phyloP scores from a whole-genome alignment of 116 monocot genomes.

The Trichopus zeylanicus region DNA sequence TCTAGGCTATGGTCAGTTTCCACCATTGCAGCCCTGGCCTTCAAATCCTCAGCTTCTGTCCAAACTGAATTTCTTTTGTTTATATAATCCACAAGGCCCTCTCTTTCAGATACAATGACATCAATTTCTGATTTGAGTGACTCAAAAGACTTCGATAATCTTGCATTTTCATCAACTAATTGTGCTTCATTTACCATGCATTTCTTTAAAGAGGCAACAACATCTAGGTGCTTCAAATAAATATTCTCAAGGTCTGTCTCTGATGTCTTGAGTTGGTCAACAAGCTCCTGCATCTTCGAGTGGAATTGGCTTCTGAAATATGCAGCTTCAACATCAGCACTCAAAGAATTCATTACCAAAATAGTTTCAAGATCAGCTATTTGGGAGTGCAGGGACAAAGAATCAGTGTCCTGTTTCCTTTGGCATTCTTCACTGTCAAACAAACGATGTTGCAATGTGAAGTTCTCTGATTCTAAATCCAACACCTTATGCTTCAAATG shows the following conservation, averaged over 20 bases:
- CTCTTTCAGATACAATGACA: constrained; percentile 22
- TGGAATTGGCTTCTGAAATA: constrained; percentile 42
- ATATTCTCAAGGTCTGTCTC: constrained; percentile 21
- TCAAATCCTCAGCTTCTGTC: constrained; percentile 20
- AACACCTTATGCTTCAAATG: constrained; percentile 24
- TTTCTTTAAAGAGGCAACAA: constrained; percentile 8
- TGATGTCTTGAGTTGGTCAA: constrained; percentile 15
- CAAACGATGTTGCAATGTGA: constrained; percentile 22
- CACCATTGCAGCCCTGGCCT: constrained; percentile 14
- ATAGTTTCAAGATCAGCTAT: constrained; percentile 35
- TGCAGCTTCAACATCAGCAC: constrained; percentile 44
- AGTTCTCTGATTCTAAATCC: constrained; percentile 44
- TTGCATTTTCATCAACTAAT: constrained; percentile 31
- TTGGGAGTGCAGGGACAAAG: constrained; percentile 21
- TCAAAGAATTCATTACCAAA: constrained; percentile 34
- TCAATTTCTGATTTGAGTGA: constrained; percentile 29
- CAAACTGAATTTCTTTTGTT: constrained; percentile 7
- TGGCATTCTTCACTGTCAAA: constrained; percentile 26
- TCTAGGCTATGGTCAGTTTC: constrained; percentile 16
- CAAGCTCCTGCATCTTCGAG: constrained; percentile 14
- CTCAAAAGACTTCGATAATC: constrained; percentile 20
- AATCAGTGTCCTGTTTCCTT: constrained; percentile 13
- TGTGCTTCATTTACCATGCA: constrained; percentile 21
- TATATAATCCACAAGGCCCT: constrained; percentile 14
- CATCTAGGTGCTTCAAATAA: constrained; percentile 24